A percentile compares a stretch with the other conserved stretches of the same genome.
These are phyloP conservation scores for Moesziomyces parantarcticus DNA, from an alignment of 1,284 basidiomycete species.

Conservation along the genomic window DNA sequence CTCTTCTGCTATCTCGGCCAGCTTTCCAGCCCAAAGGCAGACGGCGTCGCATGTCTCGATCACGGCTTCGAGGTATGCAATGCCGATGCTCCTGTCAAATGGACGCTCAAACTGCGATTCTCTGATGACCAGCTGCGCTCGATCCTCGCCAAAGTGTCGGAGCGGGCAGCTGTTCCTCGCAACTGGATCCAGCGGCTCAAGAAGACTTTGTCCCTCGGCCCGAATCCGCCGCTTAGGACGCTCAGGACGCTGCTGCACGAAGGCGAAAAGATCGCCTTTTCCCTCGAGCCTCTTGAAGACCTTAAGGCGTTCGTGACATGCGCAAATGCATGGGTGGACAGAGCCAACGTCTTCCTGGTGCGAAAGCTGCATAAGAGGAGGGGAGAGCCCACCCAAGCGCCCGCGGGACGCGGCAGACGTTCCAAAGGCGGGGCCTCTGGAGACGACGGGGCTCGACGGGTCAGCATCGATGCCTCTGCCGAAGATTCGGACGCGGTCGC, in stretches of 20 bases:
- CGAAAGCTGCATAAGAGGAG: conserved; percentile 71
- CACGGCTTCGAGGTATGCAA: conserved; percentile 83
- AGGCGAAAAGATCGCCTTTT: conserved; percentile 83
- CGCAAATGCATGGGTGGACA: conserved; percentile 84
- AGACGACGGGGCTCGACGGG: conserved; percentile 23
- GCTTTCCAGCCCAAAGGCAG: conserved; percentile 73
- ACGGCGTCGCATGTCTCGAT: conserved; percentile 83
- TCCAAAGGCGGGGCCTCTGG: conserved; percentile 23
- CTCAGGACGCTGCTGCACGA: conserved; percentile 83
- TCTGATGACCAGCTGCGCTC: conserved; percentile 78
- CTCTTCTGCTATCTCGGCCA: conserved; percentile 95
- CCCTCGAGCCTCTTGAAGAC: conserved; percentile 77
- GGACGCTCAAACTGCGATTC: conserved; percentile 81
- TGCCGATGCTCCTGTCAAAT: conserved; percentile 73
- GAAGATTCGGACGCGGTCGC: conserved; percentile 22
- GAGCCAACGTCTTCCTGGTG: conserved; percentile 69
- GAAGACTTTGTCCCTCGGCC: conserved; percentile 73
- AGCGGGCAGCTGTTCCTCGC: conserved; percentile 80
- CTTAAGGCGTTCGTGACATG: conserved; percentile 82
- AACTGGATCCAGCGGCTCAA: conserved; percentile 80
- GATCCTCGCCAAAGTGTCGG: conserved; percentile 66
- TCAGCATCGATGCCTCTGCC: conserved; percentile 25
- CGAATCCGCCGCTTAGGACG: conserved; percentile 78
- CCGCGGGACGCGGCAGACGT: conserved; percentile 75
- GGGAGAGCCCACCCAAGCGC: conserved; percentile 70